Evolutionary conservation across 1,284 basidiomycete genomes (phyloP), one percentile per base, ranked within the genome.

Genomic region (Quambalaria eucalypti): DNA sequence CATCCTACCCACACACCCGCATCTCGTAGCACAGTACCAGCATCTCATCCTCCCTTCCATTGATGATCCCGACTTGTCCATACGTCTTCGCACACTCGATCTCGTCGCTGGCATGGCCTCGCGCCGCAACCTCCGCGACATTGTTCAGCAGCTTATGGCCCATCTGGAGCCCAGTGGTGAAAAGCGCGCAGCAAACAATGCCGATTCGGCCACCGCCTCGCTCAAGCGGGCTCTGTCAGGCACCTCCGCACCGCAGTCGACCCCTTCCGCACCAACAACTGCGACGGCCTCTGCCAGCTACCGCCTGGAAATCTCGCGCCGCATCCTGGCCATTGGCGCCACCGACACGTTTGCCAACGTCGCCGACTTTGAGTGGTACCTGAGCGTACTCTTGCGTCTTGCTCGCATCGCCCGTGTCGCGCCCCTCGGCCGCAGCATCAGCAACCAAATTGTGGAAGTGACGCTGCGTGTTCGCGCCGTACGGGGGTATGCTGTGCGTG

Each of bases 351-450:
- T 95, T 69, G 84, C 85, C 52, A 87, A 92, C 69, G 82, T 99
- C 33, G 81, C 82, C 36, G 90, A 97, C 77, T 96, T 97, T 71
- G 87, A 92, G 68, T 99, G 95, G 95, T 95, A 90, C 72, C 80
- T 97, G 26, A 14, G 21, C 4, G 89, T 59, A 2, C 56, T 74
- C 1, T 26, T 73, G 19, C 59, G 95, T 66, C 81, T 98, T 2
- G 84, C 88, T 0, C 88, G 90, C 71, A 82, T 96, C 2, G 48
- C 88, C 85, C 46, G 53, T 79, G 86, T 66, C 80, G 57, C 54
- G n/a, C 38, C n/a, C 12, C 36, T 93, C 30, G 90, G 89, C 0
- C 65, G 77, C 0, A 82, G 85, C 65, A 85, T 95, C 57, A 81
- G 85, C 4, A 84, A 87, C 62, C 87, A 90, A 66, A 79, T 98